phyloP scores from a whole-genome alignment of 768 basidiomycete genomes.

The Paxillus involutus region DNA sequence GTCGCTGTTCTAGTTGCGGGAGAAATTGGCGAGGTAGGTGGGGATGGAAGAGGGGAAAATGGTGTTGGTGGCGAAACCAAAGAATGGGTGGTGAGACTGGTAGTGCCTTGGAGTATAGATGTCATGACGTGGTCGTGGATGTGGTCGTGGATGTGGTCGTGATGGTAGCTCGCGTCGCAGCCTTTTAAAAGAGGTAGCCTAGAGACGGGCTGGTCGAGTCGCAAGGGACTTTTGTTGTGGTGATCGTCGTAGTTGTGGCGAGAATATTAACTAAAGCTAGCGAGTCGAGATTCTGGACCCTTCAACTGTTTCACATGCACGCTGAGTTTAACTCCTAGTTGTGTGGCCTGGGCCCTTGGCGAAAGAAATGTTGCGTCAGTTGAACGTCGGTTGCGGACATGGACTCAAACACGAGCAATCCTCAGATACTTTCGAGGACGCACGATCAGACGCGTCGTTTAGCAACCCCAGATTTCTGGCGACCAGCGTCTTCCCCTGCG shows the following conservation, averaged over 20 bases:
- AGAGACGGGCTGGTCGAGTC: not conserved
- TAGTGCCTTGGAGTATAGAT: not conserved
- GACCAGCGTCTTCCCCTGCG: not conserved
- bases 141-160: not conserved
- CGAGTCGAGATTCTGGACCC: not conserved
- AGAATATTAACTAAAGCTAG: not conserved
- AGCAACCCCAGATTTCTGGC: not conserved
- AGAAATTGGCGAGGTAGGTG: conserved; percentile 19
- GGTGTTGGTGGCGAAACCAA: not conserved
- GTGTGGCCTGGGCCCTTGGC: too few relatives aligned
- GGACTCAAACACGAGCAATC: not conserved
- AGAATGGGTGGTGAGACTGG: not conserved
- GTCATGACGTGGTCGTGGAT: not conserved
- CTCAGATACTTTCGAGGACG: not conserved
- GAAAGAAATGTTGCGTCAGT: conserved; percentile 6
- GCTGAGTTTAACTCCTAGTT: too few relatives aligned
- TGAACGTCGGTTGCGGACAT: not conserved
- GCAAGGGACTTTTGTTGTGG: not conserved
- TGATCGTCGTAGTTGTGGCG: not conserved
- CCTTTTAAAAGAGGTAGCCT: too few relatives aligned
- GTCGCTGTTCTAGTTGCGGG: conserved; percentile 4
- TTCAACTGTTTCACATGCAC: too few relatives aligned
- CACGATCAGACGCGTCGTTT: not conserved
- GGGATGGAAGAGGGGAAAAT: conserved; percentile 9
- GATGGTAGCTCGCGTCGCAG: not conserved